Evolutionary conservation across 441 rosid genomes (phyloP), one percentile per base, ranked within the genome.

Genomic region (Dalechampia spathulata): DNA sequence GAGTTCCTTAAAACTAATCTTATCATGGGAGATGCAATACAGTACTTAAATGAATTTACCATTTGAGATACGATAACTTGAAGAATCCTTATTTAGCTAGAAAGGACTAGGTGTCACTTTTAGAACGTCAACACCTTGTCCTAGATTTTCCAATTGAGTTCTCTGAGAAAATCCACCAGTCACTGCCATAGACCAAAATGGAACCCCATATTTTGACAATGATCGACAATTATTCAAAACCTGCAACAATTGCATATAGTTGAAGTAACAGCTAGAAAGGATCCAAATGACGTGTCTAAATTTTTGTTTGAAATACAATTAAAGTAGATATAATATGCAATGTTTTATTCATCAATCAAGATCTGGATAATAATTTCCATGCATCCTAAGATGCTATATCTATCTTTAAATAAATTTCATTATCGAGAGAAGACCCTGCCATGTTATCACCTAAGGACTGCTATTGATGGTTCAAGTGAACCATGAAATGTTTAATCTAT

Each of bases 91-190:
- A 91, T 40, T 77, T 83, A 63, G 86, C 66, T 10, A 91, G 79
- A 87, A 87, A 60, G 94, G 94, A 71, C 98, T 96, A 16, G 98
- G 94, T 14, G 98, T 87, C 47, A 86, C 95, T 43, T 85, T 85
- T 67, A 90, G 67, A 59, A 90, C 80, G 66, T 88, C 95, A 26
- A 83, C 81, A 39, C 87, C 91, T 64, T 75, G 85, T 67, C 84
- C 80, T 49, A 91, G 73, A 70, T 68, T 86, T 77, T 91, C 93
- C 58, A 81, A 69, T 69, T 91, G 96, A 44, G 96, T 88, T 72
- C 73, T 84, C 71, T 88, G 96, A 56, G 78, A 76, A 82, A 86
- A 88, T 55, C 95, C 96, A 56, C 93, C 96, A 0, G 93, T 91
- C 62, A 75, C 87, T 56, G 79, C 89, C 89, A 88, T 80, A 52